These are phyloP conservation scores for Trichoderma brevicompactum DNA, from an alignment of 2,329 filamentous ascomycete genomes.

Conservation along the genomic window DNA sequence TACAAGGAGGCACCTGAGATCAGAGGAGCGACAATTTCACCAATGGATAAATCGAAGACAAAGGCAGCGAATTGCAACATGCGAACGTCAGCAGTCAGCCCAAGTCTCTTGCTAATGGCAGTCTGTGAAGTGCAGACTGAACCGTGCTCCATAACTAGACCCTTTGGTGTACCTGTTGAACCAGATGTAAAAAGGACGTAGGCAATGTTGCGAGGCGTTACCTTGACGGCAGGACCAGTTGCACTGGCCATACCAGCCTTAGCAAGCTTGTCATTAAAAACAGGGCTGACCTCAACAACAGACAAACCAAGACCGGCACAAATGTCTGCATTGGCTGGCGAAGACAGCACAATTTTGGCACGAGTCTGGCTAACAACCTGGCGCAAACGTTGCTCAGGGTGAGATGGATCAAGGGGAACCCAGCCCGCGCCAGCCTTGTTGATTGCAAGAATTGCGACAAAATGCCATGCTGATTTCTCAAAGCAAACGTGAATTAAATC, in stretches of 20 bases:
- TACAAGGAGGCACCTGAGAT: constrained; percentile 15
- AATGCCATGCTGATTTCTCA: constrained; percentile 36
- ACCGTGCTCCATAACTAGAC: constrained; percentile 21
- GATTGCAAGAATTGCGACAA: constrained; percentile 32
- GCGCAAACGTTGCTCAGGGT: constrained; percentile 28
- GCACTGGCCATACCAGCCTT: neutral
- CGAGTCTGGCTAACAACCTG: constrained; percentile 26
- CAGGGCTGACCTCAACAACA: constrained; percentile 23
- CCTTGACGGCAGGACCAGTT: neutral
- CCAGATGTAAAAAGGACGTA: constrained; percentile 27
- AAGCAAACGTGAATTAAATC: constrained; percentile 37
- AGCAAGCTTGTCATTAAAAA: constrained; percentile 5
- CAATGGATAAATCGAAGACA: constrained; percentile 25
- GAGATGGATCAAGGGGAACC: constrained; percentile 31
- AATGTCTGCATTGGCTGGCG: constrained; percentile 30
- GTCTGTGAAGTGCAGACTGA: constrained; percentile 8
- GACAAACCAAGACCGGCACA: constrained; percentile 30
- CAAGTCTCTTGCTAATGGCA: constrained; percentile 1
- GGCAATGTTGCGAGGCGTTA: constrained; percentile 19
- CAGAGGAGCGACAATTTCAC: constrained; percentile 16
- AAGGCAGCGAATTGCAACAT: constrained; percentile 25
- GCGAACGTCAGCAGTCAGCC: constrained; percentile 15
- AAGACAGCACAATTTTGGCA: constrained; percentile 22
- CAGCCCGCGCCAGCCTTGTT: constrained; percentile 32
- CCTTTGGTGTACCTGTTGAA: constrained; percentile 22